Conservation (phyloP, 164 flowering plant genomes). For the Echeveria elegans region DNA sequence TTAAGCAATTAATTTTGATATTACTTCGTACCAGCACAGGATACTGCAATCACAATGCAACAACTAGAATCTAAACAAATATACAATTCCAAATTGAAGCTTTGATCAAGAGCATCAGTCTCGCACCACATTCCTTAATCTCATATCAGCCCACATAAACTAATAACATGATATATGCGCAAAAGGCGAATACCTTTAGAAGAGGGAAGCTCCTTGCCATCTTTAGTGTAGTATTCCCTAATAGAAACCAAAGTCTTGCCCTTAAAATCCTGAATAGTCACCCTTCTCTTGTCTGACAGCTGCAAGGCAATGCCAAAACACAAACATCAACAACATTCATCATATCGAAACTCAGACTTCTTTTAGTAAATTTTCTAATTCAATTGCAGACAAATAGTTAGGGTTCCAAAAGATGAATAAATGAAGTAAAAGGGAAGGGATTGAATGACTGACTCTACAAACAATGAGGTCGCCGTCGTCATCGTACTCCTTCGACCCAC, state of each 20-base stretch:
- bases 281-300: constrained; percentile 73
- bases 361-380: neutral
- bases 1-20: no score
- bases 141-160: neutral
- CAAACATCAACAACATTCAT: no score
- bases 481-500: constrained; percentile 41
- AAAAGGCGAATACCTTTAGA: constrained; percentile 50
- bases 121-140: neutral
- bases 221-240: constrained; percentile 70
- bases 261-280: constrained; percentile 76
- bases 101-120: neutral
- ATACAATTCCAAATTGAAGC: no score
- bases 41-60: no score
- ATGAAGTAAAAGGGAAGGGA: neutral
- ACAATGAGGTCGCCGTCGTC: constrained; percentile 80
- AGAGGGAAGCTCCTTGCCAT: constrained; percentile 74
- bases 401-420: neutral
- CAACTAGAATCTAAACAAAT: no score
- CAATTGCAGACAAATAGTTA: neutral
- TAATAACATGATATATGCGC: neutral
- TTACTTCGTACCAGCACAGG: neutral
- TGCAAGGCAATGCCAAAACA: constrained; percentile 14
- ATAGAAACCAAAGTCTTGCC: constrained; percentile 86
- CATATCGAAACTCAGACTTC: no score
- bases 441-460: constrained; percentile 46